phyloP scores from a whole-genome alignment of 1,139 yeast species.

The Spencermartinsiella ligniputridi region DNA sequence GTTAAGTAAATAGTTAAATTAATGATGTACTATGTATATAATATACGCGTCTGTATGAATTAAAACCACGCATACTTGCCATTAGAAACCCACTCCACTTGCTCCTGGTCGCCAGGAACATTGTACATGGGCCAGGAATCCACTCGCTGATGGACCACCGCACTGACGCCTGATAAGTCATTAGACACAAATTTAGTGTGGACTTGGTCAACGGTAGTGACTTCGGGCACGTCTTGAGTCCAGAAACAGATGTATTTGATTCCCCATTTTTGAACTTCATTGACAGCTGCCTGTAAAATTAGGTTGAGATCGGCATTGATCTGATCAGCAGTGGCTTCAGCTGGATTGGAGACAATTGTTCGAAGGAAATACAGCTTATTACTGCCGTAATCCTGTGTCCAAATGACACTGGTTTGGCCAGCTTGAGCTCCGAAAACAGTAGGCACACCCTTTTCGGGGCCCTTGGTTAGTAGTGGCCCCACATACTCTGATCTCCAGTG shows the following conservation, averaged over 20 bases:
- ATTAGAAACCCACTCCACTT: slow-evolving; percentile 24
- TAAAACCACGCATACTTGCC: slow-evolving; percentile 34
- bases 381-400: slow-evolving; percentile 46
- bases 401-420: slow-evolving; percentile 34
- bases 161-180: slow-evolving; percentile 5
- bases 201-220: slow-evolving; percentile 10
- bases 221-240: slow-evolving; percentile 27
- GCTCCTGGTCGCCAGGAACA: slow-evolving; percentile 10
- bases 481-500: slow-evolving; percentile 40
- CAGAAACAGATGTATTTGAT: slow-evolving; percentile 22
- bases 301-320: slow-evolving; percentile 11
- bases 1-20: too few species aligned
- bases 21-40: too few species aligned
- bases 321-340: slow-evolving; percentile 3
- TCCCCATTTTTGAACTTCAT: slow-evolving; percentile 25
- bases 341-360: slow-evolving; percentile 16
- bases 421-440: slow-evolving; percentile 34
- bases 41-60: too few species aligned
- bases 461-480: slow-evolving; percentile 22
- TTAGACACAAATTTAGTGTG: slow-evolving; percentile 3
- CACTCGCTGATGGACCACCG: slow-evolving; percentile 12
- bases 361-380: slow-evolving; percentile 34
- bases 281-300: slow-evolving; percentile 26
- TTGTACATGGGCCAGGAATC: slow-evolving; percentile 30
- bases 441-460: slow-evolving; percentile 15